Evolutionary conservation across 2,329 filamentous ascomycete species (phyloP), one percentile per base, ranked within the genome.

Genomic region (Lachnellula arida): DNA sequence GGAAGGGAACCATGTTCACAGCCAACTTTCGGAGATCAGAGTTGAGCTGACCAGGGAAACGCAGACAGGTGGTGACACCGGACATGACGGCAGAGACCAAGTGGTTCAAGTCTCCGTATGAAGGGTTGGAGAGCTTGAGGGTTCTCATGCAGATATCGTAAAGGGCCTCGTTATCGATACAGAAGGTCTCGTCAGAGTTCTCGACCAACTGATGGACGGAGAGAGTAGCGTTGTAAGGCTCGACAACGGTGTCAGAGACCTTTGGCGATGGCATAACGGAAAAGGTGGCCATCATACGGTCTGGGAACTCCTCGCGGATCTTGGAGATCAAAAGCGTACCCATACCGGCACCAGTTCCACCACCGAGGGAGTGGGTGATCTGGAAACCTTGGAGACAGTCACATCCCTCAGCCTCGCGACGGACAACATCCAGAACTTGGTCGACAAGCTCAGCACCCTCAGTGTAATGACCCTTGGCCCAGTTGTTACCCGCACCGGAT

Each of bases 141-240:
- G 94, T 99, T 75, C 93, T 89, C 91, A 97, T 97, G 90, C 94
- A 99, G 72, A 99, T 99, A 74, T 99, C 94, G 84, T 99, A 99
- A 68, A 99, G 87, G 76, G 94, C 94, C 86, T 99, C 93, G 84
- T 99, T 99, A 78, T 99, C 94, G 77, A 99, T 99, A 82, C 94
- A 99, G 87, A 97, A 99, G 75, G 94, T 99, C 89, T 95, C 92
- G 76, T 99, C 94, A 50, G 94, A 99, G 87, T 99, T 97, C 86
- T 99, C 94, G 68, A 99, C 94, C 69, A 99, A 85, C 84, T 99
- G 94, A 81, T 99, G 94, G 68, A 99, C 85, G 70, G 94, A 99
- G 71, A 99, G 90, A 61, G 94, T 99, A 73, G 94, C 94, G 81
- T 99, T 99, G 86, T 99, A 99, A 68, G 94, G 94, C 84, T 99